Evolutionary conservation across 164 flowering plant genomes (phyloP), one percentile per base, ranked within the genome.

Genomic region (Pachysandra terminalis): DNA sequence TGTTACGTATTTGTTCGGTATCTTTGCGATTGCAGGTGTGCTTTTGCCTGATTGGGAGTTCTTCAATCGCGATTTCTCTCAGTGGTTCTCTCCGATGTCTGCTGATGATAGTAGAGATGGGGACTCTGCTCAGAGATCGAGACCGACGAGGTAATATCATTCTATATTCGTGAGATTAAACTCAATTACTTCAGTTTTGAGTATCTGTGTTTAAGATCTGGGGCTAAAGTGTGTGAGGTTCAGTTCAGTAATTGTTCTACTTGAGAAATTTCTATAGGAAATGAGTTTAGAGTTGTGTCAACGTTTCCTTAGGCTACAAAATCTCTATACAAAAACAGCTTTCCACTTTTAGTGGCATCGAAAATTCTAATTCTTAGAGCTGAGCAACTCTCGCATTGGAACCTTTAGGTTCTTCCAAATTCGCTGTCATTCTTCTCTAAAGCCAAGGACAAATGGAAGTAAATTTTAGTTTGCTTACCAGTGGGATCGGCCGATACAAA

Each of bases 21-120:
- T 88, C 25, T 60, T 81, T 15, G 89, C 75, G 1, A 82, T 92
- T 45, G 79, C 81, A 19, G 98, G 96, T 3, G 61, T 88, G 24
- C 72, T 90, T 22, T 76, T 92, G 69, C 96, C 94, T 0, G 94
- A 90, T 56, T 92, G 98, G 96, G 88, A 84, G 13, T 88, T 74
- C 82, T 88, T 92, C 68, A 85, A 87, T 57, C 82, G 94, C 3
- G 84, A 80, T 67, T 70, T 81, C 64, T 86, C 84, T 9, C 69
- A 84, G 52, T 90, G 98, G 98, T 23, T 67, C 61, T 69, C 74
- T 13, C 90, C 91, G 3, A 58, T 85, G 63, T 57, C 83, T 32
- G 66, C 79, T 22, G 80, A 82, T 54, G 73, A 68, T n/a, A n/a
- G n/a, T 14, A 73, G 65, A 63, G 74, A 40, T 32, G 56, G 73